Percentiles rank a stretch among this genome's conserved stretches.
These are phyloP conservation scores for Ilex asprella DNA, from an alignment of 257 asterid genomes.

Conservation along the genomic window DNA sequence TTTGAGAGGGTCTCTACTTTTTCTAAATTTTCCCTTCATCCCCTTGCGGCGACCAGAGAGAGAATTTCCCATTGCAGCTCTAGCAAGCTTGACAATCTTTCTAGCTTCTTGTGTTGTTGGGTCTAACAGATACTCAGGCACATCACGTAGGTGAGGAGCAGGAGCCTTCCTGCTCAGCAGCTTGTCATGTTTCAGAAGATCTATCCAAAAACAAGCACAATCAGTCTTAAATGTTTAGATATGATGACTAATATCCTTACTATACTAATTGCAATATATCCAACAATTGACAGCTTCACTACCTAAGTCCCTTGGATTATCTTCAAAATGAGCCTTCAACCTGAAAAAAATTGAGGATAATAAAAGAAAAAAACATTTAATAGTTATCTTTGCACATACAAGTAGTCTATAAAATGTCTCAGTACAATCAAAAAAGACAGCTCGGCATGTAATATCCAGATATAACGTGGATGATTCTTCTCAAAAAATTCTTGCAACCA, in stretches of 20 bases:
- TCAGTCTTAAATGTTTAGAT: neutral
- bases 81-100: slow-evolving; percentile 83
- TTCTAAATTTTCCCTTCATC: slow-evolving; percentile 50
- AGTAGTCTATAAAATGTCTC: too few species aligned
- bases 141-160: slow-evolving; percentile 66
- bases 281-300: slow-evolving; percentile 5
- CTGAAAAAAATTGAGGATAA: slow-evolving; percentile 29
- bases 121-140: slow-evolving; percentile 87
- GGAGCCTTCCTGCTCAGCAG: slow-evolving; percentile 75
- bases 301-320: slow-evolving; percentile 90
- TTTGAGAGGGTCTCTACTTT: slow-evolving; percentile 69
- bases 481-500: too few species aligned
- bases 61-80: slow-evolving; percentile 87
- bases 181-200: slow-evolving; percentile 86
- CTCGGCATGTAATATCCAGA: too few species aligned
- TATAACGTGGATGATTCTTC: too few species aligned
- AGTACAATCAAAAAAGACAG: too few species aligned
- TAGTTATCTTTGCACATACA: neutral
- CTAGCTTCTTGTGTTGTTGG: slow-evolving; percentile 93
- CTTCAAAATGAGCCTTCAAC: slow-evolving; percentile 93
- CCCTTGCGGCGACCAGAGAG: slow-evolving; percentile 47
- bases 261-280: too few species aligned
- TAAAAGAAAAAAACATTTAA: slow-evolving; percentile 1
- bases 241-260: too few species aligned
- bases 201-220: slow-evolving; percentile 32